Percentiles rank a stretch among this genome's conserved stretches.
These are phyloP conservation scores for Austroboletus festivus DNA, from an alignment of 768 basidiomycete species.

Conservation along the genomic window DNA sequence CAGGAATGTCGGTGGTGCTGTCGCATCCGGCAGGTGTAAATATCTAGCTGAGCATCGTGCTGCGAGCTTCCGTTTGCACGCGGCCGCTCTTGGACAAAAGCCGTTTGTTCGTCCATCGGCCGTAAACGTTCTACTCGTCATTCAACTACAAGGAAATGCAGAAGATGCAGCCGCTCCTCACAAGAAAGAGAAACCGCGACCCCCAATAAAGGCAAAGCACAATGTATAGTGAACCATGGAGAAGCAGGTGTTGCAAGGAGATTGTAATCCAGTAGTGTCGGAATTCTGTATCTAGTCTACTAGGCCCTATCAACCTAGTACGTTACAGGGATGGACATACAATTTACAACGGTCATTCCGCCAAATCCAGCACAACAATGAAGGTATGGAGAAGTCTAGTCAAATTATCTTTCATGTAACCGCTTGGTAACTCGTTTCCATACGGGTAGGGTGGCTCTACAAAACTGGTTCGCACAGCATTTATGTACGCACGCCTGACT, in stretches of 20 bases:
- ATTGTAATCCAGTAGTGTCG: too few species aligned
- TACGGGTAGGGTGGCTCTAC: conserved; percentile 1
- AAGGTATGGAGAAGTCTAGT: conserved; percentile 8
- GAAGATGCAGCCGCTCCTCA: too few species aligned
- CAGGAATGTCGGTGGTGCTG: conserved; percentile 65
- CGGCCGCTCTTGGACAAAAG: conserved; percentile 75
- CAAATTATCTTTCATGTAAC: conserved; percentile 1
- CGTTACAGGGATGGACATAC: conserved; percentile 23
- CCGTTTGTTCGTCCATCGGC: conserved; percentile 80
- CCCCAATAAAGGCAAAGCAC: too few species aligned
- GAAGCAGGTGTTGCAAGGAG: too few species aligned
- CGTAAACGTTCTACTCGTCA: conserved; percentile 61
- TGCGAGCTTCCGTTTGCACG: conserved; percentile 72
- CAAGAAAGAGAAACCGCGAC: too few species aligned
- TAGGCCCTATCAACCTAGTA: neutral
- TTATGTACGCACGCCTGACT: conserved; percentile 37
- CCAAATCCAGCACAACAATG: conserved; percentile 21
- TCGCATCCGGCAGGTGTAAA: conserved; percentile 83
- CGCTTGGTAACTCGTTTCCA: neutral
- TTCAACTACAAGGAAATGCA: conserved; percentile 39
- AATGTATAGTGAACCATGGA: too few species aligned
- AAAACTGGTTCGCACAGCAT: neutral
- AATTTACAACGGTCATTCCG: conserved; percentile 13
- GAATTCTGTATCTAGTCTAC: neutral
- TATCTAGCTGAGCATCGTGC: conserved; percentile 77